Conservation (phyloP, 2,329 filamentous ascomycete genomes). For the Exophiala oligosperma region DNA sequence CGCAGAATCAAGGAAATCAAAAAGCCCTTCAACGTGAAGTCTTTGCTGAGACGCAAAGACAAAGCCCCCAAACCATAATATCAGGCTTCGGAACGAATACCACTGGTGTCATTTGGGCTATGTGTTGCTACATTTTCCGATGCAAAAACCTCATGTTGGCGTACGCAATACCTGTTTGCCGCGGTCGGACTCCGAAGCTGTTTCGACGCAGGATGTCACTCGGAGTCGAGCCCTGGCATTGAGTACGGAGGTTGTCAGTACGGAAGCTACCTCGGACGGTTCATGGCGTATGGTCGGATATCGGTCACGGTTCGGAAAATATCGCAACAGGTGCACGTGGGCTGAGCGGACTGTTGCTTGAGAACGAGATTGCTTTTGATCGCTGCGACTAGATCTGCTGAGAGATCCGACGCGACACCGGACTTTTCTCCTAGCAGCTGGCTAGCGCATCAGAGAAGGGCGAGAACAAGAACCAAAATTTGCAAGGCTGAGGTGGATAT, state of each 20-base stretch:
- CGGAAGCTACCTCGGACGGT: neutral
- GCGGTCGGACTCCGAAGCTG: neutral
- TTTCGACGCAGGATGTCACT: neutral
- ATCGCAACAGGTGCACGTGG: neutral
- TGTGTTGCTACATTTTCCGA: no score
- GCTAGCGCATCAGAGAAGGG: no score
- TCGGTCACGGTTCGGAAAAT: neutral
- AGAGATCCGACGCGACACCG: neutral
- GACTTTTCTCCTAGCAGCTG: neutral
- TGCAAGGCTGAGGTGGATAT: no score
- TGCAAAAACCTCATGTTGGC: no score
- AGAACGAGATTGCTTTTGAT: neutral
- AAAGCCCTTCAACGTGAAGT: conserved; percentile 31
- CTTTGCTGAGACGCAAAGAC: conserved; percentile 25
- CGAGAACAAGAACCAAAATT: no score
- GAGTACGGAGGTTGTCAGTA: neutral
- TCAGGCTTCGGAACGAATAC: neutral
- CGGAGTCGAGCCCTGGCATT: neutral
- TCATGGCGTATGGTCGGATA: neutral
- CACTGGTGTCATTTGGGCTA: neutral
- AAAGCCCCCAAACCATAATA: conserved; percentile 7
- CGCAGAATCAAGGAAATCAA: conserved; percentile 38
- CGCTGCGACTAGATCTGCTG: neutral
- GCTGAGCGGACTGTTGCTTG: neutral
- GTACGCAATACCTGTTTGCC: neutral